Percentiles rank a stretch among this genome's conserved stretches.
Conservation (phyloP, 768 basidiomycete species). For the Asterophora lycoperdoides region DNA sequence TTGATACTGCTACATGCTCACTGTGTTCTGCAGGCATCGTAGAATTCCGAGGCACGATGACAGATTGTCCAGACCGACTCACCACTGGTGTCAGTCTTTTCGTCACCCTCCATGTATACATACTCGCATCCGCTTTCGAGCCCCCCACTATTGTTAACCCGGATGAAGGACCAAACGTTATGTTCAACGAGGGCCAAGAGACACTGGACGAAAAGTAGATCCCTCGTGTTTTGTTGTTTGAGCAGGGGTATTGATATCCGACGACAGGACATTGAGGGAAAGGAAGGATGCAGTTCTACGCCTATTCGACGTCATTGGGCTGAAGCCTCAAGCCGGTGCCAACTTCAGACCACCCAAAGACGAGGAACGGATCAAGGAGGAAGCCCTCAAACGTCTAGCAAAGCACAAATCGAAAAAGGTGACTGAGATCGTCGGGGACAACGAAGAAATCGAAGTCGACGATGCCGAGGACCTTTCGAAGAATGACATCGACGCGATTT, state of each 20-base stretch:
- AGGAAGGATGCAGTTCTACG: conserved; percentile 70
- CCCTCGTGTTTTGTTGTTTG: not conserved
- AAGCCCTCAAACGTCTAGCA: conserved; percentile 39
- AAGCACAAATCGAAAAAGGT: conserved; percentile 38
- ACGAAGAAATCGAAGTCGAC: conserved; percentile 80
- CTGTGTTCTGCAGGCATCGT: conserved; percentile 49
- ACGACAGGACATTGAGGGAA: conserved; percentile 53
- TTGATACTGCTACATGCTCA: not conserved
- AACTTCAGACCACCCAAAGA: conserved; percentile 28
- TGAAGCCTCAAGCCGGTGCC: conserved; percentile 58
- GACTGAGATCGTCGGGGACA: conserved; percentile 74
- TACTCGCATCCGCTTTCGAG: conserved; percentile 67
- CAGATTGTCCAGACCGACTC: conserved; percentile 71
- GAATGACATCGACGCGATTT: conserved; percentile 79
- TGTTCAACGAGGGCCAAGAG: conserved; percentile 77
- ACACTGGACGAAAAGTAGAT: conserved; percentile 66
- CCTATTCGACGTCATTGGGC: conserved; percentile 68
- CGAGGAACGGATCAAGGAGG: conserved; percentile 33
- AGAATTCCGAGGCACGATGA: conserved; percentile 65
- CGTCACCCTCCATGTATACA: conserved; percentile 68
- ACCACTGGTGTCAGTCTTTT: conserved; percentile 75
- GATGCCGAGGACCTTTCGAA: conserved; percentile 79
- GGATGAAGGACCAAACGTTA: conserved; percentile 27
- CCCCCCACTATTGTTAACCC: conserved; percentile 33
- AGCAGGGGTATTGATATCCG: not conserved